phyloP scores from a whole-genome alignment of 2,329 filamentous ascomycete species.

The Neophaeococcomyces mojaviensis region DNA sequence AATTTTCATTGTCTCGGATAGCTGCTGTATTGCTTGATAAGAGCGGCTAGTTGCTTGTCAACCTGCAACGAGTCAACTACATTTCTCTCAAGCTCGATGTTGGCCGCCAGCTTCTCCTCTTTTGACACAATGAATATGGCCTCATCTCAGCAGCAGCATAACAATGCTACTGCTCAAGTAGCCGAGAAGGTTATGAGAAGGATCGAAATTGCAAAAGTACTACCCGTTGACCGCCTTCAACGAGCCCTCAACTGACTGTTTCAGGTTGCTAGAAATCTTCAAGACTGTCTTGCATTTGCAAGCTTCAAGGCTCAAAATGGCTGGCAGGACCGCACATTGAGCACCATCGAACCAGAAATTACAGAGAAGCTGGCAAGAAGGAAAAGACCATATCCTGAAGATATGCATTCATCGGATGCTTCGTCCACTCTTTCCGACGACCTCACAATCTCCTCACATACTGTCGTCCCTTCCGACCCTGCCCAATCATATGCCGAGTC shows the following conservation, averaged over 20 bases:
- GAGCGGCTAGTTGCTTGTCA: conserved; percentile 4
- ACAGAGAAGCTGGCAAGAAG: conserved; percentile 71
- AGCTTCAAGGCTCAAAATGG: conserved; percentile 97
- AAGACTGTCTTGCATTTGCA: conserved; percentile 88
- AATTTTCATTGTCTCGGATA: conserved; percentile 7
- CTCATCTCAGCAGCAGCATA: conserved; percentile 24
- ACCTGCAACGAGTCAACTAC: conserved; percentile 1
- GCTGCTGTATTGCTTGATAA: conserved; percentile 6
- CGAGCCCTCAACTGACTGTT: conserved; percentile 15
- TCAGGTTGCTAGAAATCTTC: conserved; percentile 85
- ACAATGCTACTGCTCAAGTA: conserved; percentile 29
- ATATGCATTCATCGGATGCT: conserved; percentile 78
- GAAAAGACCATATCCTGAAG: conserved; percentile 57
- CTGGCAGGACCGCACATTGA: conserved; percentile 83
- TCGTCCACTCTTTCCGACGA: conserved; percentile 70
- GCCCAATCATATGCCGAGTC: conserved; percentile 43
- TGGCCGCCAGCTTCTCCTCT: conserved; percentile 23
- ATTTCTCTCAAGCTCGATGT: conserved; percentile 15
- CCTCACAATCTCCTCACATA: conserved; percentile 60
- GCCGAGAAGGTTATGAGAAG: conserved; percentile 61
- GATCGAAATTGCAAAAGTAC: conserved; percentile 68
- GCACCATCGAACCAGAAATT: conserved; percentile 75
- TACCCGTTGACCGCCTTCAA: conserved; percentile 17
- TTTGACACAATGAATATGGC: conserved; percentile 31
- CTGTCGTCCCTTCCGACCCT: conserved; percentile 35